Evolutionary conservation across 805 yeast species (phyloP).

Genomic region (Pichia ethanolica): DNA sequence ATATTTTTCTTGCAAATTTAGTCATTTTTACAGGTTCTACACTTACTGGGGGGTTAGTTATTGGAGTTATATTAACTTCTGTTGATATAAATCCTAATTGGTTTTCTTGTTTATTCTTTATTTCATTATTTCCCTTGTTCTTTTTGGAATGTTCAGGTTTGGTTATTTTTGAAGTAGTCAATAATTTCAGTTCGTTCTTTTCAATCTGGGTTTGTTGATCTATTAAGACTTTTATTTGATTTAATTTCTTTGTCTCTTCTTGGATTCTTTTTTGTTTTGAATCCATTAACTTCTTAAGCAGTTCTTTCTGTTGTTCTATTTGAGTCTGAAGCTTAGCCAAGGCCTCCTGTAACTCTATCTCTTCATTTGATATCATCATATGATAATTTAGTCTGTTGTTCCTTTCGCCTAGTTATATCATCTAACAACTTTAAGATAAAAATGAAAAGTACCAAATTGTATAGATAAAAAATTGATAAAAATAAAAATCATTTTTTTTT

Average conservation of each 20-base stretch:
- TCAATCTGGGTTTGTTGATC: neutral
- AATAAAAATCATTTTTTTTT: too few relatives aligned
- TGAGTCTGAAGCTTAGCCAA: slow-evolving; percentile 11
- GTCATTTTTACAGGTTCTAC: neutral
- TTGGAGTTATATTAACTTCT: neutral
- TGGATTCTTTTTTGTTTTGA: neutral
- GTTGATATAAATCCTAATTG: too few relatives aligned
- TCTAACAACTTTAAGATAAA: too few relatives aligned
- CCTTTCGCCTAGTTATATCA: too few relatives aligned
- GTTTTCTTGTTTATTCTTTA: too few relatives aligned
- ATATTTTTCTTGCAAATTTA: slow-evolving; percentile 6
- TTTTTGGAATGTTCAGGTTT: neutral
- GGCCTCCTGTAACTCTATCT: slow-evolving; percentile 15
- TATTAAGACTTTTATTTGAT: neutral
- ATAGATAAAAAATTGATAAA: too few relatives aligned
- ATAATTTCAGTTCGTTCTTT: neutral
- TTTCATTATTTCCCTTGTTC: too few relatives aligned
- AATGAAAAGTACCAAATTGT: too few relatives aligned
- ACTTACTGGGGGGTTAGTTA: too few relatives aligned
- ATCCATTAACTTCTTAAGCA: slow-evolving; percentile 6
- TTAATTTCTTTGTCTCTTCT: neutral
- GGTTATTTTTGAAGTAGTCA: neutral
- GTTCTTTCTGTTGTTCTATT: slow-evolving; percentile 12
- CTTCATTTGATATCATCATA: slow-evolving; percentile 5
- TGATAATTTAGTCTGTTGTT: too few relatives aligned